phyloP scores from a whole-genome alignment of 164 flowering plant species.

The Hamamelis virginiana region DNA sequence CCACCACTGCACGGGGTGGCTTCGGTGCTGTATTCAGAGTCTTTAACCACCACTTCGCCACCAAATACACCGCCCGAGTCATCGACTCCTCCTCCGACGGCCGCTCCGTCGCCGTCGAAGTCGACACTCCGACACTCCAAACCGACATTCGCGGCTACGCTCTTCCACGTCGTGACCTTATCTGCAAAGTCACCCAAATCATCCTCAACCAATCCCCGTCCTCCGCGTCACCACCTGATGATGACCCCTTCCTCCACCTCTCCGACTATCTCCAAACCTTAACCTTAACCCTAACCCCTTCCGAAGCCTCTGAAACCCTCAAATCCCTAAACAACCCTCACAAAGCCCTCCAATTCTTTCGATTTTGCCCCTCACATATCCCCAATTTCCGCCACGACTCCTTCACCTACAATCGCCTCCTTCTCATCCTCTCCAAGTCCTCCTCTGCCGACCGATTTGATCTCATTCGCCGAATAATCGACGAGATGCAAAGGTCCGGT shows the following conservation, averaged over 20 bases:
- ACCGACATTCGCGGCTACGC: conserved; percentile 68
- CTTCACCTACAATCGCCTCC: conserved; percentile 71
- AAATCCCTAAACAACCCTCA: conserved; percentile 61
- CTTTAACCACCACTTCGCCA: conserved; percentile 58
- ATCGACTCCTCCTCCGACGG: conserved; percentile 46
- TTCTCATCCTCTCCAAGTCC: conserved; percentile 57
- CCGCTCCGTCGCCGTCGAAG: conserved; percentile 48
- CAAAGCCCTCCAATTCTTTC: conserved; percentile 70
- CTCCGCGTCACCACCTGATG: conserved; percentile 14
- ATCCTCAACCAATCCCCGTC: conserved; percentile 39
- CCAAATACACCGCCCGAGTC: conserved; percentile 75
- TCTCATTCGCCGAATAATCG: conserved; percentile 33
- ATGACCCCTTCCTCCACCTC: conserved; percentile 50
- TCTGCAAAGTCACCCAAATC: conserved; percentile 63
- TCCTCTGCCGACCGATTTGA: conserved; percentile 31
- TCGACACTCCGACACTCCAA: conserved; percentile 37
- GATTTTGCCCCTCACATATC: conserved; percentile 45
- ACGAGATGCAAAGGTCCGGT: conserved; percentile 55
- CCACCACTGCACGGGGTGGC: neutral
- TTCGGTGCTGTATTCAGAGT: conserved; percentile 8
- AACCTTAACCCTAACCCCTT: conserved; percentile 49
- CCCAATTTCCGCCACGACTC: conserved; percentile 70
- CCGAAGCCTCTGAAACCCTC: conserved; percentile 75
- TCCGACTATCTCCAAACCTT: conserved; percentile 55
- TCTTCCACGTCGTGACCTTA: conserved; percentile 80